Evolutionary conservation across 2,329 filamentous ascomycete species (phyloP).

Genomic region (Penicillium carneum): DNA sequence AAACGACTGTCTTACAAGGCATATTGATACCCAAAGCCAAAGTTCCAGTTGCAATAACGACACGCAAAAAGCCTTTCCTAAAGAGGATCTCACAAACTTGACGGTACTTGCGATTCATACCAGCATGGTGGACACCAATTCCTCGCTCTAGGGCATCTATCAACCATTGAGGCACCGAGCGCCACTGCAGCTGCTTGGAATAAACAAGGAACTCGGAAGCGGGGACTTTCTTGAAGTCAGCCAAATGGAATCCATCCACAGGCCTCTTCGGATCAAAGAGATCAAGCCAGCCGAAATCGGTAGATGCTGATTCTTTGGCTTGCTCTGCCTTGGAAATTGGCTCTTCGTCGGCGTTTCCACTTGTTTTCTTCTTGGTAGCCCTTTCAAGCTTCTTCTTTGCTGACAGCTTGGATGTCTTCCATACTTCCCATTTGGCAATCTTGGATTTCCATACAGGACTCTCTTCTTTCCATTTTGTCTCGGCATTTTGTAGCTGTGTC

Average conservation of each 20-base stretch:
- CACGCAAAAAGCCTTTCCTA: conserved; percentile 71
- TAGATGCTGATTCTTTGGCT: conserved; percentile 63
- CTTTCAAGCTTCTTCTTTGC: conserved; percentile 57
- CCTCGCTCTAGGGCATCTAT: conserved; percentile 70
- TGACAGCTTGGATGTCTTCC: conserved; percentile 12
- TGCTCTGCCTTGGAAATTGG: conserved; percentile 61
- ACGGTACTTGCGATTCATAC: conserved; percentile 79
- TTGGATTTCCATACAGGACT: conserved; percentile 68
- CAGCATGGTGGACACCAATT: conserved; percentile 78
- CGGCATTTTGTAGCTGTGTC: conserved; percentile 61
- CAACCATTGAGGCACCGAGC: conserved; percentile 57
- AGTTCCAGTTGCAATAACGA: conserved; percentile 78
- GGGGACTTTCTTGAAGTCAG: conserved; percentile 66
- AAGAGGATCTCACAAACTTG: conserved; percentile 60
- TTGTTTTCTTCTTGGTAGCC: conserved; percentile 47
- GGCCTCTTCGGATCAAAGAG: conserved; percentile 72
- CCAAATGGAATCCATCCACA: conserved; percentile 59
- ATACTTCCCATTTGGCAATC: conserved; percentile 64
- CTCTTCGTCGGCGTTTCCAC: conserved; percentile 54
- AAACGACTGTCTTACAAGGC: conserved; percentile 83
- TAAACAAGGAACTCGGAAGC: conserved; percentile 66
- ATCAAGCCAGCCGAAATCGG: conserved; percentile 66
- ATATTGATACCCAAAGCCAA: conserved; percentile 81
- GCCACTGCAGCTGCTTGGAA: conserved; percentile 60
- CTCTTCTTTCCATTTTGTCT: conserved; percentile 51